Base-by-base conservation (phyloP, 2,329 filamentous ascomycete species). In the Colletotrichum tanaceti region DNA sequence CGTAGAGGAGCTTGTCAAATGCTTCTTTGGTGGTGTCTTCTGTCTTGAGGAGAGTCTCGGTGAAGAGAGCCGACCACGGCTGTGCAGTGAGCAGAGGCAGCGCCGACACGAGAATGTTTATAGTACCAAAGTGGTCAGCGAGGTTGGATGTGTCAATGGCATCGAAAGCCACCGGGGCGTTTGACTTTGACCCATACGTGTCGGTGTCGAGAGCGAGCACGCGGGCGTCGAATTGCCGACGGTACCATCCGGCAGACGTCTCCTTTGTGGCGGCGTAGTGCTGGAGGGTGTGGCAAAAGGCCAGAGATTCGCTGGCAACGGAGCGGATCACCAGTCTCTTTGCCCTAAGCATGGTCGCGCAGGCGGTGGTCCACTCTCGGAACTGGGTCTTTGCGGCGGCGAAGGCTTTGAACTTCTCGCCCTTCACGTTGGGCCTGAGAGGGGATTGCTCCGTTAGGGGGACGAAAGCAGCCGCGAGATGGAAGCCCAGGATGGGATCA, bases 401-500 rank as follows among this genome's bases (percentile, higher is more conserved):
- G 0, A 79, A 72, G 3, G 78, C 62, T 38, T 72, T 73, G 46
- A 73, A 73, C 10, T 66, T 68, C 35, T 72, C 70, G 2, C 70
- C 53, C 11, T 68, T 68, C 22, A 38, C 32, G 4, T 70, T 53
- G 1, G 76, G 72, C 7, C 74, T 75, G 28, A 85, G 73, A 0
- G 83, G 81, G 1, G 83, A 85, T 0, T 71, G 59, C 4, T 79
- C 73, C 0, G 76, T 71, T 1, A 85, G 75, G 0, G 78, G 73
- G 2, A 79, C 78, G 66, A 79, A 81, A 2, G 82, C 84, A 0
- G 81, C 77, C 2, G 85, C 84, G n/a, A 90, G 79, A 74, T 90
- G 87, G 65, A 86, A 90, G 1, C 87, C 84, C 6, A 84, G 72
- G 0, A 88, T 70, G 0, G 88, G 87, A 67, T 89, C 79, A 4